Evolutionary conservation across 345 rosid species (phyloP).

Genomic region (Citrus maxima): DNA sequence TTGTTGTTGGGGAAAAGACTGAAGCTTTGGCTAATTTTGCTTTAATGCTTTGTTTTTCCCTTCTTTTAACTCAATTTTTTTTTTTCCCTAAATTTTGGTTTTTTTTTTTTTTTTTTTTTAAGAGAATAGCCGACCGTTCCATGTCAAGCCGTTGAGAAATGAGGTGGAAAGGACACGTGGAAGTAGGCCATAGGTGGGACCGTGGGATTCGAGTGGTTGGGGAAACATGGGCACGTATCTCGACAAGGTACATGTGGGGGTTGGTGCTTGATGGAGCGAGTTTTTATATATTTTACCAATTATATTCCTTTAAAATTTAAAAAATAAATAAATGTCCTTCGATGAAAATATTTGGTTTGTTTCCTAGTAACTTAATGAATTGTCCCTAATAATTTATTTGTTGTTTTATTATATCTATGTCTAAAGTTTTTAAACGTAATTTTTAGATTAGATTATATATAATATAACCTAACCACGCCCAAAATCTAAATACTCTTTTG

Average conservation of each 20-base stretch:
- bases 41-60: neutral
- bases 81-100: too few species aligned
- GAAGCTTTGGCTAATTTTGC: neutral
- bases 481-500: neutral
- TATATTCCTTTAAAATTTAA: neutral
- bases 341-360: too few species aligned
- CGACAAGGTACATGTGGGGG: constrained; percentile 29
- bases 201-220: neutral
- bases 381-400: too few species aligned
- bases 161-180: constrained; percentile 15
- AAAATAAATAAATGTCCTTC: neutral
- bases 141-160: neutral
- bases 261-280: neutral
- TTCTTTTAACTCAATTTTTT: neutral
- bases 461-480: too few species aligned
- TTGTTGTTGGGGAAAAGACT: neutral
- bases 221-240: constrained; percentile 11
- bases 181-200: neutral
- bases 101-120: too few species aligned
- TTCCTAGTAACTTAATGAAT: too few species aligned
- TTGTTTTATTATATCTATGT: too few species aligned
- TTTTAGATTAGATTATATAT: too few species aligned
- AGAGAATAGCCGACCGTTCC: neutral
- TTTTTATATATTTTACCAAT: too few species aligned
- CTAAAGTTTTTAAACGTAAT: too few species aligned